Evolutionary conservation across 225 moss, liverwort and hornwort species (phyloP).

Genomic region (Straminergon stramineum): DNA sequence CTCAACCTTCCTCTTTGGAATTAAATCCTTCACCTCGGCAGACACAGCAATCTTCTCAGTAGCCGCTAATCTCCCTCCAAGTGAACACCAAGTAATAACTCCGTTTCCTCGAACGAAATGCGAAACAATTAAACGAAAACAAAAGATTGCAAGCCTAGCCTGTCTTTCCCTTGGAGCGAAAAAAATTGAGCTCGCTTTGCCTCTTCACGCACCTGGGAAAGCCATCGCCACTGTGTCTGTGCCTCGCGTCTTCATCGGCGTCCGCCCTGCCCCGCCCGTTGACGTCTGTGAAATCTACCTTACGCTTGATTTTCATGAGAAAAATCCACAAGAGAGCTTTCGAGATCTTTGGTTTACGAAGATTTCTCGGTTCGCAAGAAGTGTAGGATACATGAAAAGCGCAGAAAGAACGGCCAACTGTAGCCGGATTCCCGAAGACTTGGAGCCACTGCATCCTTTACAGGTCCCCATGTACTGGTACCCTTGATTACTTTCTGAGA

Average conservation of each 20-base stretch:
- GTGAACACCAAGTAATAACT: background rate
- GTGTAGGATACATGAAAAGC: background rate
- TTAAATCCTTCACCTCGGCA: background rate
- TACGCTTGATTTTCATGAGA: accelerated
- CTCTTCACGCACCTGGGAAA: background rate
- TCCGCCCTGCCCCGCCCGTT: background rate
- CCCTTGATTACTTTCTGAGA: background rate
- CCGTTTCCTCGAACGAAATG: background rate
- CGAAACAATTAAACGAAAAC: background rate
- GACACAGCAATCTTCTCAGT: background rate
- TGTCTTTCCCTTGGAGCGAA: background rate
- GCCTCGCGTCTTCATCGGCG: background rate
- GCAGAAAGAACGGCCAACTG: background rate
- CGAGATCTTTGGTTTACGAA: accelerated
- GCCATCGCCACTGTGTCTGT: background rate
- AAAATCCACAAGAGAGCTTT: background rate
- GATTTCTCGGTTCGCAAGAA: background rate
- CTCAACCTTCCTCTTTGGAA: background rate
- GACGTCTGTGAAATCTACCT: background rate
- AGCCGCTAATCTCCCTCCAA: background rate
- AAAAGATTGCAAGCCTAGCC: background rate
- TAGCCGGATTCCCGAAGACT: background rate
- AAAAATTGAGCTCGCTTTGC: background rate
- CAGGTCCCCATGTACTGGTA: background rate
- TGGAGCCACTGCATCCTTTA: background rate